phyloP scores from a whole-genome alignment of 176 grass and related monocot species.

The Sorghum bicolor region Sorghum_bicolor_NCBIv3 NC_012873.2:40964001-40964500 shows the following conservation, averaged over 20 bases:
- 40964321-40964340: neutral
- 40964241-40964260: neutral
- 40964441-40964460: too few relatives aligned
- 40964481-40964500: too few relatives aligned
- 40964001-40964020: neutral
- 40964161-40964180: slow-evolving; percentile 8
- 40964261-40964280: neutral
- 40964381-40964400: too few relatives aligned
- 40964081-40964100: slow-evolving; percentile 98
- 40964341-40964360: too few relatives aligned
- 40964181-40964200: slow-evolving; percentile 32
- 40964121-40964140: slow-evolving; percentile 39
- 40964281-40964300: neutral
- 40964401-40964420: too few relatives aligned
- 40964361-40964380: too few relatives aligned
- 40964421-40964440: too few relatives aligned
- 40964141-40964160: slow-evolving; percentile 22
- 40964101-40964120: slow-evolving; percentile 84
- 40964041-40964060: neutral
- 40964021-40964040: neutral
- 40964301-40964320: neutral
- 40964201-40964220: neutral
- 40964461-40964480: too few relatives aligned
- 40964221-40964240: neutral
- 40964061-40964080: slow-evolving; percentile 25